These are phyloP conservation scores for Thamnidium elegans DNA, from an alignment of 192 early-diverging fungal genomes.

Conservation along the genomic window DNA sequence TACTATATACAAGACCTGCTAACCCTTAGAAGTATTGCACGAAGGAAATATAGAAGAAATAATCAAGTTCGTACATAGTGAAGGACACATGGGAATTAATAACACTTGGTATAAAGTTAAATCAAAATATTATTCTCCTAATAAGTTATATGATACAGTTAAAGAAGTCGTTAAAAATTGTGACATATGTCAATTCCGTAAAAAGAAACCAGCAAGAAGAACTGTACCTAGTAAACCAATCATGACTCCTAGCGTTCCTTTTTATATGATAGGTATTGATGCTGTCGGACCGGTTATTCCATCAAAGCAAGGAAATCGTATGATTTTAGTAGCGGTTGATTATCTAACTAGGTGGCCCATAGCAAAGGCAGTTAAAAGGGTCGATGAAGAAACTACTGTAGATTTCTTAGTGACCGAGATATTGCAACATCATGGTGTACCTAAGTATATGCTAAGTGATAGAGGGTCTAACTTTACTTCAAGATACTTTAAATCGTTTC, in stretches of 20 bases:
- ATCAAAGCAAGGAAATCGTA: conserved; percentile 1
- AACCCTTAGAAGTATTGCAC: conserved; percentile 22
- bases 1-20: too few relatives aligned
- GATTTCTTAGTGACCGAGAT: not conserved
- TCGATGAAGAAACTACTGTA: not conserved
- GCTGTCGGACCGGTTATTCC: not conserved
- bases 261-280: conserved; percentile 18
- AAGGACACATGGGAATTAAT: conserved; percentile 9
- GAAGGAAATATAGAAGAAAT: not conserved
- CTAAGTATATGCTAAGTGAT: conserved; percentile 17
- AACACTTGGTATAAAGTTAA: conserved; percentile 1
- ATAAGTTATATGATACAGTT: not conserved
- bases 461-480: conserved; percentile 17
- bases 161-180: not conserved
- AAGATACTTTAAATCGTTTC: not conserved
- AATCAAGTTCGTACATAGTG: conserved; percentile 9
- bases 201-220: not conserved
- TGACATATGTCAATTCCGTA: conserved; percentile 10
- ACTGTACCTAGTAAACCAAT: not conserved
- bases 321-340: conserved; percentile 27
- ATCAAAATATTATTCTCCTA: not conserved
- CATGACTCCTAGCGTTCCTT: not conserved
- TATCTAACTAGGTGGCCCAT: conserved; percentile 30
- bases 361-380: not conserved
- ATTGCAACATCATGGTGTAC: conserved; percentile 8